phyloP scores from a whole-genome alignment of 2,329 filamentous ascomycete genomes.

The Microthyrium microscopicum region DNA sequence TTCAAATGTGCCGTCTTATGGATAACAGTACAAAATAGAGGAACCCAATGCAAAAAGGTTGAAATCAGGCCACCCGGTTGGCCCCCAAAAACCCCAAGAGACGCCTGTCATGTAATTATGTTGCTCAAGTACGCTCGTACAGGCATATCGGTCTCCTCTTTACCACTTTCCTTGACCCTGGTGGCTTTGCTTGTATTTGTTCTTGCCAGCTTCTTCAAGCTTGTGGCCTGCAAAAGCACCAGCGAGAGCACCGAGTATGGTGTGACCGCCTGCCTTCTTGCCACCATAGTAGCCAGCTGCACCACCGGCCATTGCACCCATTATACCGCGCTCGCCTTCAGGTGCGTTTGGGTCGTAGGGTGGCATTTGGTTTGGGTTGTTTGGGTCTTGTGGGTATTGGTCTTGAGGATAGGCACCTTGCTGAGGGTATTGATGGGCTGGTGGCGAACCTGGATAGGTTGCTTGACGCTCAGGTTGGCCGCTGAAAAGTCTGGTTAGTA shows the following conservation, averaged over 20 bases:
- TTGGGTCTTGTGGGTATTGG: conserved; percentile 19
- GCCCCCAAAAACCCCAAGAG: no score
- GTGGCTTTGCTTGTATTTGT: conserved; percentile 17
- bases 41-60: no score
- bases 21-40: no score
- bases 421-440: conserved; percentile 20
- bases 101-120: no score
- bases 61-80: no score
- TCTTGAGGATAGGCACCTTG: conserved; percentile 23
- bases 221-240: conserved; percentile 40
- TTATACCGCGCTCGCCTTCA: conserved; percentile 40
- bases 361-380: conserved; percentile 17
- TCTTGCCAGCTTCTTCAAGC: conserved; percentile 36
- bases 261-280: conserved; percentile 37
- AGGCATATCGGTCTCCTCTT: no score
- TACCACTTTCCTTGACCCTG: conserved; percentile 4
- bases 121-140: no score
- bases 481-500: background rate
- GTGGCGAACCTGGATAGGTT: conserved; percentile 1
- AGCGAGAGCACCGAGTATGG: conserved; percentile 39
- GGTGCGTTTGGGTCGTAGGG: conserved; percentile 18
- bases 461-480: conserved; percentile 3
- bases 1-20: no score
- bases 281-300: conserved; percentile 40
- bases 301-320: conserved; percentile 39